Evolutionary conservation across 441 rosid genomes (phyloP).

Genomic region (Arabidopsis lyrata): DNA sequence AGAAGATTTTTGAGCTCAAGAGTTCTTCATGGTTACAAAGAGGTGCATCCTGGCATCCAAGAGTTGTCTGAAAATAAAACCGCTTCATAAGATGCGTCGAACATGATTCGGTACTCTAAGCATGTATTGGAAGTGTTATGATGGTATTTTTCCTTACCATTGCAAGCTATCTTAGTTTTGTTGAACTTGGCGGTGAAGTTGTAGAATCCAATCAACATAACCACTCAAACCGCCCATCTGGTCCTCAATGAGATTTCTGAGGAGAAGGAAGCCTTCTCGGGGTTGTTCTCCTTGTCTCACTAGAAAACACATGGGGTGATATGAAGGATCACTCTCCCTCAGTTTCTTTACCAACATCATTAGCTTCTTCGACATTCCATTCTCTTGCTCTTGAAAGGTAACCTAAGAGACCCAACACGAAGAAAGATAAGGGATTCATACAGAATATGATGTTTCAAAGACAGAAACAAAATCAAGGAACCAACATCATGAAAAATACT

Average conservation of each 20-base stretch:
- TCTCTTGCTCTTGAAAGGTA: conserved; percentile 63
- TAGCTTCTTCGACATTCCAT: conserved; percentile 89
- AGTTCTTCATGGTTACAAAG: conserved; percentile 29
- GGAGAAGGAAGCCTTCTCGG: conserved; percentile 87
- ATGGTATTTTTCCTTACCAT: conserved; percentile 52
- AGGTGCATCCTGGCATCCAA: conserved; percentile 1
- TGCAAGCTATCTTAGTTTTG: conserved; percentile 57
- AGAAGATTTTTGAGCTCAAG: conserved; percentile 30
- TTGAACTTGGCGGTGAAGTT: conserved; percentile 87
- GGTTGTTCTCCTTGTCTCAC: conserved; percentile 99
- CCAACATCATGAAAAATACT: not conserved
- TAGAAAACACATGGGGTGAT: conserved; percentile 74
- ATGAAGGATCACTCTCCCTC: conserved; percentile 77
- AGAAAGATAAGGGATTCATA: conserved; percentile 31
- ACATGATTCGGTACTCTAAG: not conserved
- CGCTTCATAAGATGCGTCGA: conserved; percentile 8
- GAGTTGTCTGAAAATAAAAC: conserved; percentile 8
- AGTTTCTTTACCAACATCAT: conserved; percentile 64
- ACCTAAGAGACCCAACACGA: conserved; percentile 61
- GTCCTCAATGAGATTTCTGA: conserved; percentile 85
- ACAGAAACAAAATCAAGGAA: not conserved
- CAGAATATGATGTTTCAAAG: conserved; percentile 8
- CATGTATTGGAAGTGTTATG: conserved; percentile 5
- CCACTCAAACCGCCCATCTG: conserved; percentile 77
- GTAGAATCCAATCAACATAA: conserved; percentile 83